Evolutionary conservation across 1,284 basidiomycete species (phyloP), one percentile per base, ranked within the genome.

Genomic region (Marasmius oreades): DNA sequence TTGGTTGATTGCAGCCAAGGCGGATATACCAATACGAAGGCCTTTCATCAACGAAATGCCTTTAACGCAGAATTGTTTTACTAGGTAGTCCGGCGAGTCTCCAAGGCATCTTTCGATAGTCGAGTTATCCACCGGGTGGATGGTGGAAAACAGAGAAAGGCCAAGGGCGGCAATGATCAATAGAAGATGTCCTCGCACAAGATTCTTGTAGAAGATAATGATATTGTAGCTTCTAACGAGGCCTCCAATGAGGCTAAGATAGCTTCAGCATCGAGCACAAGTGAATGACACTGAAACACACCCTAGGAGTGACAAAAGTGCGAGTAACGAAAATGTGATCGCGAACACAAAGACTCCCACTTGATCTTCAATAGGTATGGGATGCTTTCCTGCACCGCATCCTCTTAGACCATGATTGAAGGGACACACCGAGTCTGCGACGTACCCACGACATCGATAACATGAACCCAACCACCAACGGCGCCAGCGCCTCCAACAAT

Each of bases 11-110:
- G 58, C 22, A 26, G 55, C 47, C 6, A 37, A 43, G 43, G 43
- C 55, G 24, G 51, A 54, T 16, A 58, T 44, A 34, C 50, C 52
- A 23, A 60, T 47, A 18, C 55, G 57, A n/a, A 60, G 43, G 22
- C 47, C 55, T 46, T 57, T 56, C 33, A 62, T 51, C n/a, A 59
- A 44, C 22, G 54, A 57, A 47, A 51, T 57, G n/a, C 61, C 61
- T 44, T 56, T 56, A 6, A 43, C 52, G 42, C 61, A 62, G 26
- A 62, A 59, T 33, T 62, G 55, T 10, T 56, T 31, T n/a, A 57
- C 51, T n/a, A 62, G 11, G 5, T 57, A 37, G 39, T 53, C 53
- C 1, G 33, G 26, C 18, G 48, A 28, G 22, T 53, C 59, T 22
- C 37, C 51, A 7, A 24, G 42, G 43, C 61, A 62, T 23, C 45